Evolutionary conservation across 73 alveolate genomes (phyloP).

Genomic region (Paramecium tetraurelia): DNA sequence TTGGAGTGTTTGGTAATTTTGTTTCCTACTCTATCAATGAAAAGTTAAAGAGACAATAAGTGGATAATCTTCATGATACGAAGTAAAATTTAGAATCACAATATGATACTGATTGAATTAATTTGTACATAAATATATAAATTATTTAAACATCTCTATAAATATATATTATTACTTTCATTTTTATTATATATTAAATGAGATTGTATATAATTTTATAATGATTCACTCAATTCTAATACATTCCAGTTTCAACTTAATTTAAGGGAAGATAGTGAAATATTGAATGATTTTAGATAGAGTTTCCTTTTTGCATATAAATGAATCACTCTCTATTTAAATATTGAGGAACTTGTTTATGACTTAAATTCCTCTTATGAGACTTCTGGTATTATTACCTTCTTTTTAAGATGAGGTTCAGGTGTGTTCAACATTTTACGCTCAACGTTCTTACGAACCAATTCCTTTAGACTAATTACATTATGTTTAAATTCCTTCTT

Average conservation of each 20-base stretch:
- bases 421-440: neutral
- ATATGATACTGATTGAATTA: slow-evolving; percentile 6
- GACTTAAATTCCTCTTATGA: neutral
- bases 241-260: neutral
- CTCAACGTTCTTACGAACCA: neutral
- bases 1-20: neutral
- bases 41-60: slow-evolving; percentile 3
- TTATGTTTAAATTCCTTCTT: neutral
- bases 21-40: neutral
- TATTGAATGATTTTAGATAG: neutral
- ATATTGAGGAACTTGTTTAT: neutral
- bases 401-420: neutral
- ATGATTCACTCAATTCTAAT: neutral
- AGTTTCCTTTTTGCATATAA: neutral
- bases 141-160: too few relatives aligned
- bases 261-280: neutral
- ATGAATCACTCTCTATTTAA: neutral
- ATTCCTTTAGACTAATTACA: neutral
- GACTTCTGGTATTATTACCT: neutral
- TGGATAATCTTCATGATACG: neutral
- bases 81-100: neutral
- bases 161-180: too few relatives aligned
- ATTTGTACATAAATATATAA: neutral
- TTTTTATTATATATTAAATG: neutral
- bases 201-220: neutral